phyloP scores from a whole-genome alignment of 192 early-diverging fungal species.

The Phlyctochytrium arcticum region DNA sequence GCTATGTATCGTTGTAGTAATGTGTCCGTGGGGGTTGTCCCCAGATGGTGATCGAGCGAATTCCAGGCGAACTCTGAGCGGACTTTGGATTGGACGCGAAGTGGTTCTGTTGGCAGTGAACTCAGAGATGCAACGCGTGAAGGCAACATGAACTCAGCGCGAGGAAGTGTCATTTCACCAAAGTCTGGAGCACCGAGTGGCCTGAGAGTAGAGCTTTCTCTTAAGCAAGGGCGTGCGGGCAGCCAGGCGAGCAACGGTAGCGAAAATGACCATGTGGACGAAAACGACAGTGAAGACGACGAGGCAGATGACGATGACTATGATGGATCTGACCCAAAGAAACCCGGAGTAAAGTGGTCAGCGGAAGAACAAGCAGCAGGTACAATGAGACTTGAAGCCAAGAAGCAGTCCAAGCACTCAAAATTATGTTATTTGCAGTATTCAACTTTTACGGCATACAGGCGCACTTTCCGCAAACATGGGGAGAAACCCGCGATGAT shows the following conservation, averaged over 20 bases:
- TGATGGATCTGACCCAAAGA: neutral
- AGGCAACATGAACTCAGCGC: no score
- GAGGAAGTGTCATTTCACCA: no score
- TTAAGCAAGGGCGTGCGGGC: no score
- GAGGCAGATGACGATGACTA: conserved; percentile 4
- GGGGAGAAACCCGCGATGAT: conserved; percentile 25
- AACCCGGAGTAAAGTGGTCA: conserved; percentile 8
- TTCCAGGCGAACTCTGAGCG: no score
- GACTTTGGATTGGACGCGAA: no score
- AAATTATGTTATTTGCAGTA: conserved; percentile 17
- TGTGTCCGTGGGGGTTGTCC: no score
- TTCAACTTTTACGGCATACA: conserved; percentile 40
- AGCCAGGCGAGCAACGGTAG: neutral
- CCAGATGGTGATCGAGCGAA: no score
- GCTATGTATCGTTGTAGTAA: no score
- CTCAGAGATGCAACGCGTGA: no score
- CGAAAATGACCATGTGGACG: conserved; percentile 10
- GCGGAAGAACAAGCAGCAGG: conserved; percentile 28
- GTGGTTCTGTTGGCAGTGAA: no score
- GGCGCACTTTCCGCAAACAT: conserved; percentile 32
- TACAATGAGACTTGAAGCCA: conserved; percentile 1
- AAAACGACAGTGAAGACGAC: conserved; percentile 26
- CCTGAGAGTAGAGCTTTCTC: no score
- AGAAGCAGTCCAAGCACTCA: neutral
- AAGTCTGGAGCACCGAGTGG: no score